phyloP scores from a whole-genome alignment of 139 green algal genomes.

The Asterochloris erici region DNA sequence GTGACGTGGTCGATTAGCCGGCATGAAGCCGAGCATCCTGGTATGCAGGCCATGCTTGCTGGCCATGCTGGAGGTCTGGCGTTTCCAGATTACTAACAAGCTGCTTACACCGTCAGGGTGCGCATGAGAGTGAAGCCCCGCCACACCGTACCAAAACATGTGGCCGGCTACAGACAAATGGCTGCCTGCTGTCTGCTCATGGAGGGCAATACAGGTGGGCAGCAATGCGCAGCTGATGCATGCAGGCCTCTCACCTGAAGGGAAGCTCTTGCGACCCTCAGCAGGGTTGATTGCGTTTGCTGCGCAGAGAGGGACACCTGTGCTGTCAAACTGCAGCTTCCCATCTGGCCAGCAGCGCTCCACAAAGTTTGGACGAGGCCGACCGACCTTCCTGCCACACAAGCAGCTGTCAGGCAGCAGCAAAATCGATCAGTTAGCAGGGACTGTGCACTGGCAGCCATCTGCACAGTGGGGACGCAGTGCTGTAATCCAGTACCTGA shows the following conservation, averaged over 20 bases:
- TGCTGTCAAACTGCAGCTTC: neutral
- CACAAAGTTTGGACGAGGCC: slow-evolving; percentile 54
- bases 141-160: too few relatives aligned
- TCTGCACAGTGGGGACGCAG: too few relatives aligned
- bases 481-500: neutral
- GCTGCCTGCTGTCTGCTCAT: too few relatives aligned
- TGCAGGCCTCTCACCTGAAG: slow-evolving; percentile 9
- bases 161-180: too few relatives aligned
- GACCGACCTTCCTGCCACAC: slow-evolving; percentile 29
- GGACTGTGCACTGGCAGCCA: neutral
- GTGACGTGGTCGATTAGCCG: too few relatives aligned
- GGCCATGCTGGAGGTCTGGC: neutral
- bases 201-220: too few relatives aligned
- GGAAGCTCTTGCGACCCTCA: slow-evolving; percentile 53
- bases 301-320: slow-evolving; percentile 36
- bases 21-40: too few relatives aligned
- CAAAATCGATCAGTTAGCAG: neutral
- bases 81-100: too few relatives aligned
- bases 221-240: neutral
- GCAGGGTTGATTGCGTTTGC: slow-evolving; percentile 19
- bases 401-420: neutral
- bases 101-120: too few relatives aligned
- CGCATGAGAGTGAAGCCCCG: too few relatives aligned
- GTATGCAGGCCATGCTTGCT: neutral
- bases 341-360: slow-evolving; percentile 54